Evolutionary conservation across 305 asterid species (phyloP), one percentile per base, ranked within the genome.

Genomic region (Caryopteris hybrid): DNA sequence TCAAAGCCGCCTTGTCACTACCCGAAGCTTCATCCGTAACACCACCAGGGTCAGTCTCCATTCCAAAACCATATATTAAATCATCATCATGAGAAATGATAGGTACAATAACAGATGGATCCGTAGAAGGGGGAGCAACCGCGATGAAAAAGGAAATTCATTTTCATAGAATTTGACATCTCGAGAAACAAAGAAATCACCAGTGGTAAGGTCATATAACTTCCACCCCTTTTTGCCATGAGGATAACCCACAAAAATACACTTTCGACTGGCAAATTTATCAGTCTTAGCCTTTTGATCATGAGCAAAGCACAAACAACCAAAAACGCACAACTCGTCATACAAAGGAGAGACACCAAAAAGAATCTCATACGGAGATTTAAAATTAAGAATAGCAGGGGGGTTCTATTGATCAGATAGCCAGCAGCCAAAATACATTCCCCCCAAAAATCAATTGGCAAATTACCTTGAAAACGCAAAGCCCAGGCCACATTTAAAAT

Each of bases 401-500:
- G 66, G 0, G 66, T 68, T 0, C 48, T 21, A 13, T 68, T 68
- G 6, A 68, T 46, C 1, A 68, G 12, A 16, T 29, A 21, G 2
- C 64, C 16, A 2, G 55, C 14, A 1, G 20, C 11, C 8, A 69
- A 10, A 0, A 69, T 31, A 33, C 60, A 45, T 10, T 57, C 51
- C 0, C 74, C 67, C 74, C 51, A 58, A 42, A 68, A 55, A 0
- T 14, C 2, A 1, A 54, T 52, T 0, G 63, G 41, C 2, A 66
- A 23, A 23, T 52, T 4, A 0, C 8, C 71, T 16, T 52, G 71
- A 8, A 68, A 68, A 0, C 45, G 8, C 10, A 66, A 66, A 7
- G 71, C 71, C 3, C 71, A 12, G 0, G 27, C 71, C 10, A 66
- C 71, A 38, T 51, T 66, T 1, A 52, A 10, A n/a, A 66, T 66